Evolutionary conservation across 257 asterid genomes (phyloP).

Genomic region (Sherardia arvensis): DNA sequence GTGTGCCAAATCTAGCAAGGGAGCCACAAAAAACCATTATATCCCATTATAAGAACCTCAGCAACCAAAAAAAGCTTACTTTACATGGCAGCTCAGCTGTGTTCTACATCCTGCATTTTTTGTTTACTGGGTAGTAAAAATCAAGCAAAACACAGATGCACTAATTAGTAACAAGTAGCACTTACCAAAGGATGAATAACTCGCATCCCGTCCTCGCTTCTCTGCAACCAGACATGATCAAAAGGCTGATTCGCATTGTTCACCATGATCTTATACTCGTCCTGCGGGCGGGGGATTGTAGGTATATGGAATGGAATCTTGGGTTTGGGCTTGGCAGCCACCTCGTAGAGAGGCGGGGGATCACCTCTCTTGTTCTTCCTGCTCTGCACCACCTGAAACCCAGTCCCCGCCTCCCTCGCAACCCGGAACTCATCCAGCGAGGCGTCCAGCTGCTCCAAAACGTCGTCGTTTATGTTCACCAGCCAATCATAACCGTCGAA

Average conservation of each 20-base stretch:
- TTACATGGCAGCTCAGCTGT: neutral
- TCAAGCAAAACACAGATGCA: neutral
- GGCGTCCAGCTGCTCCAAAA: constrained; percentile 56
- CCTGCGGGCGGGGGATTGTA: constrained; percentile 64
- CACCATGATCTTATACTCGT: constrained; percentile 70
- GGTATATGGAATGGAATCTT: constrained; percentile 81
- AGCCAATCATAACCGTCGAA: constrained; percentile 80
- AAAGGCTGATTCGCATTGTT: constrained; percentile 72
- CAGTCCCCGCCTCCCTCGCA: constrained; percentile 23
- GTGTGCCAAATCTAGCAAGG: too few relatives aligned
- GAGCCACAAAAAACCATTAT: too few relatives aligned
- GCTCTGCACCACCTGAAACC: constrained; percentile 69
- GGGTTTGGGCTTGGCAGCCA: constrained; percentile 62
- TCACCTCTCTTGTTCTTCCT: constrained; percentile 52
- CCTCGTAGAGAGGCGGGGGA: too few relatives aligned
- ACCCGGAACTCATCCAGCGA: constrained; percentile 61
- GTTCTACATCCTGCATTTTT: too few relatives aligned
- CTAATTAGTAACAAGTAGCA: neutral
- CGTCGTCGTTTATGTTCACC: constrained; percentile 59
- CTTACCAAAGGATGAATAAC: constrained; percentile 75
- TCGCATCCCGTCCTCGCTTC: constrained; percentile 60
- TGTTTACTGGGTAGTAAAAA: too few relatives aligned
- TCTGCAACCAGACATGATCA: constrained; percentile 89
- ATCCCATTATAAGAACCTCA: too few relatives aligned
- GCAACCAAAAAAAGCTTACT: neutral